Evolutionary conservation across 192 early-diverging fungal genomes (phyloP).

Genomic region (Neocallimastix lanati): DNA sequence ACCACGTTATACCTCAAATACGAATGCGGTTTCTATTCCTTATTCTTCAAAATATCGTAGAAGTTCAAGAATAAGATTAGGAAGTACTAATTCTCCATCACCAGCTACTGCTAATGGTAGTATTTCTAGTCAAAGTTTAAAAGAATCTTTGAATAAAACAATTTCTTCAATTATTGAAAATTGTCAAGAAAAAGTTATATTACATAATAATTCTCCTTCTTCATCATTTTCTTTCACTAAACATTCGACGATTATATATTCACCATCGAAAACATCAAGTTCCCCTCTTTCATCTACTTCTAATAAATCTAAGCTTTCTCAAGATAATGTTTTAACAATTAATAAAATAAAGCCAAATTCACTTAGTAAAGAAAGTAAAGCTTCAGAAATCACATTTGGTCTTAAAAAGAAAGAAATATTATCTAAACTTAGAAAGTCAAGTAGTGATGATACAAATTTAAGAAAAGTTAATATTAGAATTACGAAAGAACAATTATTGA

Average conservation of each 20-base stretch:
- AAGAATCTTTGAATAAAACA: not conserved
- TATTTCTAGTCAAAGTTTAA: not conserved
- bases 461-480: no score
- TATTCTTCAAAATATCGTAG: not conserved
- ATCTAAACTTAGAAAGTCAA: not conserved
- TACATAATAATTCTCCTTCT: not conserved
- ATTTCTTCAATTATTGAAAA: not conserved
- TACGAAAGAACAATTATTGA: no score
- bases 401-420: not conserved
- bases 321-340: not conserved
- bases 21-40: not conserved
- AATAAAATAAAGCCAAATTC: not conserved
- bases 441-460: not conserved
- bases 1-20: not conserved
- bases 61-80: not conserved
- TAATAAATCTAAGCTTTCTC: not conserved
- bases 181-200: not conserved
- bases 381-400: not conserved
- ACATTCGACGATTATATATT: not conserved
- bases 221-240: not conserved
- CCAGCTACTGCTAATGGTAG: not conserved
- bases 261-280: not conserved
- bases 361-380: not conserved
- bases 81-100: not conserved
- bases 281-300: not conserved